phyloP scores from a whole-genome alignment of 192 early-diverging fungal genomes.

The Powellomyces hirtus region DNA sequence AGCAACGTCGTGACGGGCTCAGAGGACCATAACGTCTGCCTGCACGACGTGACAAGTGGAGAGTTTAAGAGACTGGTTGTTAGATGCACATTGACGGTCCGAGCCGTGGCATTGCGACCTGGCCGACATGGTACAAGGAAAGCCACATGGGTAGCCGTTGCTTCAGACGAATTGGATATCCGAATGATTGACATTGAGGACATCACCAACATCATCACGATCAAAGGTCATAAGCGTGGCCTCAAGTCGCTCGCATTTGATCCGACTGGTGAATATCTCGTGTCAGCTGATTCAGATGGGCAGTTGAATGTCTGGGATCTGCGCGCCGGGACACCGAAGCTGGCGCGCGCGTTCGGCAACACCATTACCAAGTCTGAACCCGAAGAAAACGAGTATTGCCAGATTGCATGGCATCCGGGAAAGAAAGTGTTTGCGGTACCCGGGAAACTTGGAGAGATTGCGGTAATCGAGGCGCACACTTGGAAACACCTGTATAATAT shows the following conservation, averaged over 20 bases:
- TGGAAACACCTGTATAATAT: conserved; percentile 29
- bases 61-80: not conserved
- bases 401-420: conserved; percentile 61
- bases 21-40: conserved; percentile 23
- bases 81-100: conserved; percentile 20
- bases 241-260: conserved; percentile 88
- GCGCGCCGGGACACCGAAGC: conserved; percentile 39
- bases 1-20: conserved; percentile 19
- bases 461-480: conserved; percentile 27
- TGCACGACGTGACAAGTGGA: not conserved
- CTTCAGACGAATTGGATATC: conserved; percentile 39
- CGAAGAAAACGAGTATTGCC: conserved; percentile 41
- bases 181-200: conserved; percentile 35
- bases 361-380: conserved; percentile 36
- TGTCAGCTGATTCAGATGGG: conserved; percentile 65
- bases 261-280: conserved; percentile 76
- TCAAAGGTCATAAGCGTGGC: conserved; percentile 91
- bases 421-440: conserved; percentile 62
- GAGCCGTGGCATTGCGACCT: conserved; percentile 20
- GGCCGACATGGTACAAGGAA: conserved; percentile 9
- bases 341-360: conserved; percentile 38
- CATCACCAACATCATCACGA: conserved; percentile 40
- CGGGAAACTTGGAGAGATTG: conserved; percentile 30
- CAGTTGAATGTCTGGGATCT: conserved; percentile 67
- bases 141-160: conserved; percentile 15